Conservation (phyloP, 148 eudicot species). For the Tetragonia tetragonoides region DNA sequence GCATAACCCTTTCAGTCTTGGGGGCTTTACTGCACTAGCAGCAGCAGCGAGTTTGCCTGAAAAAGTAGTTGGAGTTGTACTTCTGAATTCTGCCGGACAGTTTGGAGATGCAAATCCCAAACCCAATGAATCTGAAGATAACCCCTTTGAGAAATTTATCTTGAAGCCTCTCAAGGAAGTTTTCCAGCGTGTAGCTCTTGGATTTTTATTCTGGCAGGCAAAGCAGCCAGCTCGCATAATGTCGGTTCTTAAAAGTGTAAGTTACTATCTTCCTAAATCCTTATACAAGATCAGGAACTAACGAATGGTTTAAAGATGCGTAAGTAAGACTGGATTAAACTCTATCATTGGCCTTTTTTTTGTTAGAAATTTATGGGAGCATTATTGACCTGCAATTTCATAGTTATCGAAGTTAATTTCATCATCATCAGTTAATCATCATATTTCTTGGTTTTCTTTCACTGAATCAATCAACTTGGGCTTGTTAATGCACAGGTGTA, state of each 20-base stretch:
- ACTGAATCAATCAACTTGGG: background rate
- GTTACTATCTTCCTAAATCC: conserved; percentile 20
- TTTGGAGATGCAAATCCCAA: conserved; percentile 60
- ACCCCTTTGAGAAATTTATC: conserved; percentile 49
- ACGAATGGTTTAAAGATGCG: background rate
- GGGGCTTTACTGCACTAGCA: conserved; percentile 92
- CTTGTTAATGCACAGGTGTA: conserved; percentile 57
- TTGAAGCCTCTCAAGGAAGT: conserved; percentile 72
- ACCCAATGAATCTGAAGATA: conserved; percentile 48
- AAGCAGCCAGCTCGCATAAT: conserved; percentile 81
- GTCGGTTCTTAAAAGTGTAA: conserved; percentile 87
- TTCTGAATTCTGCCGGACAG: conserved; percentile 88
- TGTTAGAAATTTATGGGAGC: background rate
- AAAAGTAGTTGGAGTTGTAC: conserved; percentile 69
- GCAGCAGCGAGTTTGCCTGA: conserved; percentile 79
- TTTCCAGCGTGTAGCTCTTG: conserved; percentile 83
- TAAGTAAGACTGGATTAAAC: background rate
- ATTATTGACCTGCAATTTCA: background rate
- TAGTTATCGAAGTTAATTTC: background rate
- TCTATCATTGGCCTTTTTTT: background rate
- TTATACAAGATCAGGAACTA: background rate
- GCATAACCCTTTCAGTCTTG: conserved; percentile 54
- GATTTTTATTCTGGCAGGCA: conserved; percentile 88
- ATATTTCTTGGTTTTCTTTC: background rate
- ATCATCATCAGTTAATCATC: background rate